Base-by-base conservation (phyloP, 768 basidiomycete species). In the Suillus weaverae region DNA sequence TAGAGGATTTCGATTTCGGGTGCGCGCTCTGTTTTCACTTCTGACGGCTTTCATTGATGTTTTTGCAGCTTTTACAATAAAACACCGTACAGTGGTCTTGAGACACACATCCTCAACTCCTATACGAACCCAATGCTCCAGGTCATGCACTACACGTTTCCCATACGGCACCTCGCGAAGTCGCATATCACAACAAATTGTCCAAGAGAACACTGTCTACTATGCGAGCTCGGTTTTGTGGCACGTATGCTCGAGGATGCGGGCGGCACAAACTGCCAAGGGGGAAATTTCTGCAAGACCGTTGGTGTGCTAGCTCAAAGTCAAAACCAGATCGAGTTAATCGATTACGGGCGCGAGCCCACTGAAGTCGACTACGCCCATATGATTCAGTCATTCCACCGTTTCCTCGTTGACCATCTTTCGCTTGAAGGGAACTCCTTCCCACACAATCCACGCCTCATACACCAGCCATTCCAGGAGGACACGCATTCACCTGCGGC, bases 1-100 rank as follows among this genome's bases (percentile, higher is more conserved):
- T 99, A 20, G 97, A 98, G 73, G 97, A 99, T 76, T 99, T 99
- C 71, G 97, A 99, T 77, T 99, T 99, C 71, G 97, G 85, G 95
- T 94, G 73, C 63, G 84, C 74, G 14, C 0, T 16, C 46, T 10
- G 35, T 50, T 59, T 1, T 51, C 30, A 53, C 32, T 46, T 46
- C 26, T 41, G 26, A 18, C 3, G 9, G 9, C 16, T 48, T 50
- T 63, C 44, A 59, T 22, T 64, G 56, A 61, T 18, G 16, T 38
- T 38, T 61, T 18, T 65, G 3, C 66, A 96, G 95, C 2, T 99
- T 94, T 75, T 99, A 95, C 79, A 99, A 99, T 76, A 89, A 88
- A 73, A 99, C 97, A 0, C 74, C 85, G 22, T 94, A 85, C 70
- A 96, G 94, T 62, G 97, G 97, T 6, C 82, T 99, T 54, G 97